Evolutionary conservation across 23 red algal genomes (phyloP).

Genomic region (Gracilaria vermiculophylla): DNA sequence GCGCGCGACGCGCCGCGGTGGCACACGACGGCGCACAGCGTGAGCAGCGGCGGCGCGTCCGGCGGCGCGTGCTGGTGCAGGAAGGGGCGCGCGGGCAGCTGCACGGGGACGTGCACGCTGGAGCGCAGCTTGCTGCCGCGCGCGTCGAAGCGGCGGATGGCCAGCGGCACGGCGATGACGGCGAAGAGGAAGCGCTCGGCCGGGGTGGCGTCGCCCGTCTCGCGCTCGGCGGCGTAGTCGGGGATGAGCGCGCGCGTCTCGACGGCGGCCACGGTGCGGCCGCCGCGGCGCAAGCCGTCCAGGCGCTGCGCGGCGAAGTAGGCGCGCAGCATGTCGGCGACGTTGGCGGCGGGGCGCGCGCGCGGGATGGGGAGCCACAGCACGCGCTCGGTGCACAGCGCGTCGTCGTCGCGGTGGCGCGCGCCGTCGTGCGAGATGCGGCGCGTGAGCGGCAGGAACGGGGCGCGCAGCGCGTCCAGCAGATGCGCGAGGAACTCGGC

Average conservation of each 20-base stretch:
- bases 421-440: constrained; percentile 4
- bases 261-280: constrained; percentile 18
- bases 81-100: constrained; percentile 16
- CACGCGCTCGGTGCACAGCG: constrained; percentile 42
- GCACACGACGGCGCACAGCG: constrained; percentile 46
- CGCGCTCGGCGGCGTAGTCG: constrained; percentile 41
- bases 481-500: constrained; percentile 58
- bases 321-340: constrained; percentile 5
- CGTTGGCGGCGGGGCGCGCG: neutral
- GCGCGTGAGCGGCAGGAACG: constrained; percentile 40
- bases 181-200: constrained; percentile 40
- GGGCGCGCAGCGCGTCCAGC: constrained; percentile 46
- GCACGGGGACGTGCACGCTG: neutral
- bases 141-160: constrained; percentile 52
- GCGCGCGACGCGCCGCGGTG: constrained; percentile 25
- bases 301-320: constrained; percentile 31
- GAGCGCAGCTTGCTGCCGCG: constrained; percentile 9
- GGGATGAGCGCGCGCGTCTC: constrained; percentile 40
- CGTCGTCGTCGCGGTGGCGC: constrained; percentile 18
- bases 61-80: neutral
- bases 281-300: constrained; percentile 27
- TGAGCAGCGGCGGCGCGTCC: neutral
- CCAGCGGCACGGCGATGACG: constrained; percentile 54
- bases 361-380: constrained; percentile 38
- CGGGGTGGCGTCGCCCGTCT: constrained; percentile 37